These are phyloP conservation scores for Ophiosphaerella korrae DNA, from an alignment of 2,329 filamentous ascomycete species.

Conservation along the genomic window DNA sequence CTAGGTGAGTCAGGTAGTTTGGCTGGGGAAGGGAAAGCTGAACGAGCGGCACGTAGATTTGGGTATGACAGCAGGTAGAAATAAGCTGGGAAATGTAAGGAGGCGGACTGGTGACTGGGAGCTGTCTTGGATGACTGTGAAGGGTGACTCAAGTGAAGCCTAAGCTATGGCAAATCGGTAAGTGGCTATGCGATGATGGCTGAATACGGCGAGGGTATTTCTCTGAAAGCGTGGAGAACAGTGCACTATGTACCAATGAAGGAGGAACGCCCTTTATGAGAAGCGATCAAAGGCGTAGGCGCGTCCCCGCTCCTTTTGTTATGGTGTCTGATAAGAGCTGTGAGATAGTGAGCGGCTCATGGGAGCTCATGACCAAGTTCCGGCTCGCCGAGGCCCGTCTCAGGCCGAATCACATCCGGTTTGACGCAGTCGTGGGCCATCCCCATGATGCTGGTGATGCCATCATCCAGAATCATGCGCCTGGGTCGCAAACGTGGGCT, in stretches of 20 bases:
- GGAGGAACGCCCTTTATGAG: constrained; percentile 32
- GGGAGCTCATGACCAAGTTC: constrained; percentile 30
- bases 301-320: constrained; percentile 28
- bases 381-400: constrained; percentile 40
- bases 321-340: constrained; percentile 32
- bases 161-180: constrained; percentile 20
- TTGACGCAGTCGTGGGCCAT: constrained; percentile 19
- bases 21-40: constrained; percentile 10
- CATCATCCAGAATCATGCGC: constrained; percentile 42
- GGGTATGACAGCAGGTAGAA: constrained; percentile 27
- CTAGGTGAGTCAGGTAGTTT: constrained; percentile 24
- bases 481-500: constrained; percentile 41
- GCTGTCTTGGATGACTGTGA: constrained; percentile 44
- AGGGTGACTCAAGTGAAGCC: constrained; percentile 40
- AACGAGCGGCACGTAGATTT: constrained; percentile 9
- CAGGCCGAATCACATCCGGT: constrained; percentile 30
- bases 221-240: constrained; percentile 28
- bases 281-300: constrained; percentile 28
- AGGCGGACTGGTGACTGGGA: constrained; percentile 38
- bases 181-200: constrained; percentile 36
- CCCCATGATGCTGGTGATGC: constrained; percentile 19
- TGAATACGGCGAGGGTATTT: constrained; percentile 15
- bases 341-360: constrained; percentile 12
- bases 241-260: constrained; percentile 7
- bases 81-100: constrained; percentile 28